Conservation (phyloP, 345 rosid species). For the Angophora floribunda region DNA sequence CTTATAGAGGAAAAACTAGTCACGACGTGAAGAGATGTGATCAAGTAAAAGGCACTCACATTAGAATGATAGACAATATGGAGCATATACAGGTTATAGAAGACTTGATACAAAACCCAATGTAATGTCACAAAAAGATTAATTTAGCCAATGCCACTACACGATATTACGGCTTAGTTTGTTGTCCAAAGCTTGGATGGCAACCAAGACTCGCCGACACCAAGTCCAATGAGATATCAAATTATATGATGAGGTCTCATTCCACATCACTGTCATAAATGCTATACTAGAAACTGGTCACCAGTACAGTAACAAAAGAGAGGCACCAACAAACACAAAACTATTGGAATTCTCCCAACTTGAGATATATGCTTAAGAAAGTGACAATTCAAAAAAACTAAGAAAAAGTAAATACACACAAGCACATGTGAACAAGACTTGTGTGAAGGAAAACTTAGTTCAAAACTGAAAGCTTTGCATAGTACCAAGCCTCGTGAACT, state of each 20-base stretch:
- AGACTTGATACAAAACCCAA: not conserved
- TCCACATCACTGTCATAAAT: not conserved
- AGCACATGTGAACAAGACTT: not conserved
- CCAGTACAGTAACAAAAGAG: not conserved
- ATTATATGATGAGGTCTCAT: not conserved
- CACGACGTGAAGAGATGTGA: not conserved
- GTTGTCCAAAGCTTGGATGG: not conserved
- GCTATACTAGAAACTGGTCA: not conserved
- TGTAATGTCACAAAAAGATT: not conserved
- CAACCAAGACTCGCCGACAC: not conserved
- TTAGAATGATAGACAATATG: not conserved
- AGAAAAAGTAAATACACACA: not conserved
- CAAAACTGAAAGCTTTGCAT: not conserved
- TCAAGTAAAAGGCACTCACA: not conserved
- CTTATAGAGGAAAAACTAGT: not conserved
- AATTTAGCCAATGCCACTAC: not conserved
- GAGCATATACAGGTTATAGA: not conserved
- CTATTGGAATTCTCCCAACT: not conserved
- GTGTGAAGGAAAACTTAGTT: not conserved
- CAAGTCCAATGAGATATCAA: not conserved
- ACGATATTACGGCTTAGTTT: not conserved
- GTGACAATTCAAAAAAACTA: not conserved
- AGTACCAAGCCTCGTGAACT: not conserved
- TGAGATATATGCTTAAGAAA: not conserved
- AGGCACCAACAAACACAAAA: not conserved